phyloP scores from a whole-genome alignment of 257 asterid genomes.

The Fraxinus quadrangulata region DNA sequence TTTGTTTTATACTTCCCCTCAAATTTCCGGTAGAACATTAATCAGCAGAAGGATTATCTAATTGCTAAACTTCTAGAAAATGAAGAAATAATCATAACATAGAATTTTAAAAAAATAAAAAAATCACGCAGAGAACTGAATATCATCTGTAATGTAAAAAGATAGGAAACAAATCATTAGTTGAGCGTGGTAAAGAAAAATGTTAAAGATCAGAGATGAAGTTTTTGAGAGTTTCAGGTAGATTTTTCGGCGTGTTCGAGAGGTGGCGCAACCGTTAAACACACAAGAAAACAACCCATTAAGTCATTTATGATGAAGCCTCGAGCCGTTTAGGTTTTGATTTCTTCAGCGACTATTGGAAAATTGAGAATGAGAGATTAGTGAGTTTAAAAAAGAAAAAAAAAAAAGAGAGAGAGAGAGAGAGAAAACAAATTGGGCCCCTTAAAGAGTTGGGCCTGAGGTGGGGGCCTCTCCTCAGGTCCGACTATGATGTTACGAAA shows the following conservation, averaged over 20 bases:
- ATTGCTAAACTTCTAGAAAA: not conserved
- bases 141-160: not conserved
- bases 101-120: not conserved
- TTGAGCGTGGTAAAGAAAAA: not conserved
- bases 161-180: not conserved
- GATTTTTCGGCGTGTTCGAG: not conserved
- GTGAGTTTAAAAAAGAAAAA: no score
- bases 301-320: no score
- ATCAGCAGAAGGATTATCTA: slow-evolving; percentile 16
- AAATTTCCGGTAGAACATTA: slow-evolving; percentile 12
- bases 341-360: no score
- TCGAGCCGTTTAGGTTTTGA: no score
- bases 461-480: no score
- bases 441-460: no score
- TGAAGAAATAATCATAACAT: not conserved
- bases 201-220: not conserved
- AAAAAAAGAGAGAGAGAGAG: no score
- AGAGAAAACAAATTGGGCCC: no score
- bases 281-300: no score
- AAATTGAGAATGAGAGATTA: no score
- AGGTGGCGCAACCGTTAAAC: slow-evolving; percentile 24
- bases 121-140: not conserved
- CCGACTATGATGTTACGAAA: no score
- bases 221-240: not conserved
- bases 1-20: slow-evolving; percentile 11